Evolutionary conservation across 495 filamentous ascomycete genomes (phyloP), one percentile per base, ranked within the genome.

Genomic region (Entonaema liquescens): DNA sequence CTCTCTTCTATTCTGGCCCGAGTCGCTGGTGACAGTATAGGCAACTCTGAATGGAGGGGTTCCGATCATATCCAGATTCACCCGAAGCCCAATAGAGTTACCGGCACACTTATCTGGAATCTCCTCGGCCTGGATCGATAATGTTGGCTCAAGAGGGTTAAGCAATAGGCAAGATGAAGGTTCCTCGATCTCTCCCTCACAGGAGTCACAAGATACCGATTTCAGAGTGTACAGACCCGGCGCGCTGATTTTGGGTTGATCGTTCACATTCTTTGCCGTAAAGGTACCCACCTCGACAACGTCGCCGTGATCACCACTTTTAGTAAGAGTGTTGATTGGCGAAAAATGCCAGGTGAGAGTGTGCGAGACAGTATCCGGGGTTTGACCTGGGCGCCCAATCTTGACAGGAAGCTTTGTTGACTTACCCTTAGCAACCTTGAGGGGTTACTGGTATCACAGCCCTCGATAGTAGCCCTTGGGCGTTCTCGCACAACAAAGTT

Each of bases 21-120:
- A 83, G 53, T 89, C 88, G 25, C 85, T 85, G 50, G 90, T 86
- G 49, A 92, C 83, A 28, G 87, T 87, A 74, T 97, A 98, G 2
- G 81, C 79, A 25, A 99, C 82, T 7, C 83, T 80, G 80, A 98
- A 99, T 5, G 93, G 93, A 58, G 95, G 95, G 0, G 94, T 96
- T 33, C 95, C 95, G 23, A 92, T 89, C 44, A 99, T 79, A 68
- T 97, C 92, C 47, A 98, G 80, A 71, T 94, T 92, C 23, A 99
- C 92, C 11, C 89, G 85, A 38, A 98, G 84, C 23, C 95, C 95
- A 68, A 99, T 91, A 0, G 95, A 92, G 73, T 92, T 97, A 54
- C 93, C 92, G 40, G 94, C 95, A 79, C 95, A 99, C 71, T 95
- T 97, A 76, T 98, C 95, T 40, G 90, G 90, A 33, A 98, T 92